These are phyloP conservation scores for Apiospora malaysiana DNA, from an alignment of 2,329 filamentous ascomycete species.

Conservation along the genomic window DNA sequence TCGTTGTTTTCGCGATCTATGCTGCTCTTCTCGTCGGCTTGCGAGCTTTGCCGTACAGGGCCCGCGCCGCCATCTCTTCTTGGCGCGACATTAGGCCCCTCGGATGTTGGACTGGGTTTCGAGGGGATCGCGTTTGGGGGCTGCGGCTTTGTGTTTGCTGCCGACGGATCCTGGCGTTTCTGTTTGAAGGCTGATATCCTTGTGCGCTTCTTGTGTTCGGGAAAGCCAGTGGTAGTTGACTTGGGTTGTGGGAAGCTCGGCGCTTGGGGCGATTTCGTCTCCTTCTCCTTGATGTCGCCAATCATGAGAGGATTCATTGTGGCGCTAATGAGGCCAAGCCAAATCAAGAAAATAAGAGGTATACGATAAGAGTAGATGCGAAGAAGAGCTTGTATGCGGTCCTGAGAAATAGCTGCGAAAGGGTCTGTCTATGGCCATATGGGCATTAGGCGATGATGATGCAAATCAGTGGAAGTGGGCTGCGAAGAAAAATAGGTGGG, in stretches of 20 bases:
- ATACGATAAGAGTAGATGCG: not conserved
- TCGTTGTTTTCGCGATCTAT: conserved; percentile 86
- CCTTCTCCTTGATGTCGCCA: conserved; percentile 81
- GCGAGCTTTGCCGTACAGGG: conserved; percentile 33
- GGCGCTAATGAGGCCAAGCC: not conserved
- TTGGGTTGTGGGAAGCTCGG: conserved; percentile 67
- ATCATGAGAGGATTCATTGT: conserved; percentile 51
- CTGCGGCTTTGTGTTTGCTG: conserved; percentile 34
- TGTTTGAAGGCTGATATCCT: conserved; percentile 82
- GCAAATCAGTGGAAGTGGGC: not conserved
- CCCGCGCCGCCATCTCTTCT: conserved; percentile 20
- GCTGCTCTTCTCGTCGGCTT: conserved; percentile 65
- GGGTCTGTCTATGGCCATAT: not conserved
- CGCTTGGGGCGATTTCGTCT: conserved; percentile 62
- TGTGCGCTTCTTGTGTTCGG: conserved; percentile 81
- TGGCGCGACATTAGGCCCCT: not conserved
- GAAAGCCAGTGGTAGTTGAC: conserved; percentile 73
- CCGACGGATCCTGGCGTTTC: conserved; percentile 50
- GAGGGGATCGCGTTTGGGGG: conserved; percentile 17
- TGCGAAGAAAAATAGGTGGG: not conserved
- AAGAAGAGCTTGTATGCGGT: not conserved
- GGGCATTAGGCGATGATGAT: conserved; percentile 13
- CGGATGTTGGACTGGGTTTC: not conserved
- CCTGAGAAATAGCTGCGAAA: not conserved
- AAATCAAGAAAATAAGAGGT: too few species aligned